Conservation (phyloP, 805 yeast genomes). For the Pichia exigua region DNA sequence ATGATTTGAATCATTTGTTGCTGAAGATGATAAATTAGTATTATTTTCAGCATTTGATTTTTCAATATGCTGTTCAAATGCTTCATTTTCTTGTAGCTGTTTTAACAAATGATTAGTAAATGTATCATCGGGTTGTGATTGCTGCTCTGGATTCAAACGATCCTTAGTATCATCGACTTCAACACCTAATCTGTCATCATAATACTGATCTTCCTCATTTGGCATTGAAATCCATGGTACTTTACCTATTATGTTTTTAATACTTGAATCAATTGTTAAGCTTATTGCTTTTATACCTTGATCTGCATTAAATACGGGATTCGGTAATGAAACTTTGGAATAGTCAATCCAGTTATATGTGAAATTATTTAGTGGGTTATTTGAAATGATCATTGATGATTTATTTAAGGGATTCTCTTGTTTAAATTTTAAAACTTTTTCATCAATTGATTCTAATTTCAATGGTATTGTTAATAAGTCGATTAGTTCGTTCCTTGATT, state of each 20-base stretch:
- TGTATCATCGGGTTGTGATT: not conserved
- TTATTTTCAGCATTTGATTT: not conserved
- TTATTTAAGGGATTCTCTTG: conserved; percentile 5
- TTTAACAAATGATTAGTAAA: conserved; percentile 14
- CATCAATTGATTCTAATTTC: conserved; percentile 22
- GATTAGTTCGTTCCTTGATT: conserved; percentile 1
- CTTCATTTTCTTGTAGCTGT: conserved; percentile 27
- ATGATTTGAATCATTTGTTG: not conserved
- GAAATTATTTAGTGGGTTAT: conserved; percentile 1
- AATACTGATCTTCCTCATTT: conserved; percentile 1
- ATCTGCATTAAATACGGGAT: conserved; percentile 26
- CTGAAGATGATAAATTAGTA: not conserved
- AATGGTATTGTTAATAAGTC: conserved; percentile 17
- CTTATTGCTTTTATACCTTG: conserved; percentile 30
- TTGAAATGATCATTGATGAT: not conserved
- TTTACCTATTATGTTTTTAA: conserved; percentile 27
- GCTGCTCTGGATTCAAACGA: not conserved
- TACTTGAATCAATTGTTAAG: conserved; percentile 29
- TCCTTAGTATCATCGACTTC: not conserved
- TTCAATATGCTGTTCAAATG: conserved; percentile 11
- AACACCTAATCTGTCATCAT: not conserved
- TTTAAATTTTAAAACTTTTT: conserved; percentile 17
- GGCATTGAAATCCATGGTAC: conserved; percentile 25
- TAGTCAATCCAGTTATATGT: conserved; percentile 12
- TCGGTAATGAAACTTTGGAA: conserved; percentile 11